Conservation (phyloP, 108 stramenopile species). For the Pseudonitzschia delicatissima region DNA sequence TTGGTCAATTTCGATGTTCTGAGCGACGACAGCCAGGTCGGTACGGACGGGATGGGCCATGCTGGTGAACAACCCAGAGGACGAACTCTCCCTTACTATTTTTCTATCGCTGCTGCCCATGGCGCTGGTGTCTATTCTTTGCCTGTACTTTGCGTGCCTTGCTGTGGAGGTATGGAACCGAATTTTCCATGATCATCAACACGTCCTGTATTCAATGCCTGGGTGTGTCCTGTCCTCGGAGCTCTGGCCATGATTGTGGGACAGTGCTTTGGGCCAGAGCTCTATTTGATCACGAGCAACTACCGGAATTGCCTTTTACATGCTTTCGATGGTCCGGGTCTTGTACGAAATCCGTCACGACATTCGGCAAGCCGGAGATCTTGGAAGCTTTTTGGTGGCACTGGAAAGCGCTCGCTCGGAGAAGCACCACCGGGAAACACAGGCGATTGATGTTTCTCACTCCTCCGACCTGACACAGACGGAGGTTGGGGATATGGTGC, state of each 20-base stretch:
- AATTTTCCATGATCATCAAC: conserved; percentile 34
- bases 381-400: conserved; percentile 33
- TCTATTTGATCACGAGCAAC: conserved; percentile 23
- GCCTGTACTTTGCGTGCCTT: too few species aligned
- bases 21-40: conserved; percentile 13
- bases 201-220: conserved; percentile 24
- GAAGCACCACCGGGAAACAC: too few species aligned
- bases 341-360: conserved; percentile 34
- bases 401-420: conserved; percentile 23
- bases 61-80: conserved; percentile 10
- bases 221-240: conserved; percentile 31
- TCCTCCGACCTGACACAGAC: too few species aligned
- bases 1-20: conserved; percentile 33
- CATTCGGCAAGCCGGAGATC: conserved; percentile 26
- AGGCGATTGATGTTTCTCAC: too few species aligned
- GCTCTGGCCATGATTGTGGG: conserved; percentile 12
- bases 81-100: background rate
- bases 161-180: conserved; percentile 36
- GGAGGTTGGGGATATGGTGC: too few species aligned
- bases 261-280: conserved; percentile 29
- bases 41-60: conserved; percentile 32
- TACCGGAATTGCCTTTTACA: conserved; percentile 31
- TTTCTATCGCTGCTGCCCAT: conserved; percentile 24
- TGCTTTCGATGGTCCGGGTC: conserved; percentile 14
- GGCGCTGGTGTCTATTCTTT: conserved; percentile 24